Evolutionary conservation across 768 basidiomycete species (phyloP), one percentile per base, ranked within the genome.

Genomic region (Xerocomus spinulosus): DNA sequence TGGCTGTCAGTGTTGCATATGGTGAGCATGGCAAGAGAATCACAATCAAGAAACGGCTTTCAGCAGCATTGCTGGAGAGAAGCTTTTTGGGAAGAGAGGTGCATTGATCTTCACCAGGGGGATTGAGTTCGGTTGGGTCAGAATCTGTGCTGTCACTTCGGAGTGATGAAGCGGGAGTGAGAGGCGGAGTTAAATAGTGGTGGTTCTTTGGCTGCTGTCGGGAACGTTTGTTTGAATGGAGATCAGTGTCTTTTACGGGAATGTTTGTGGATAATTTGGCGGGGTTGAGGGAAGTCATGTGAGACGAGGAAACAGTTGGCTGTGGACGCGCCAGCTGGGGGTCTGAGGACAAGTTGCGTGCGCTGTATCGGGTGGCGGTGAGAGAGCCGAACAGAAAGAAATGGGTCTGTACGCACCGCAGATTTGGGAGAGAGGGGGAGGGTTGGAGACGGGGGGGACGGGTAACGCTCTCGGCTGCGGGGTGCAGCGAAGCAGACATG

Each of bases 341-440:
- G 48, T 55, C 60, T 4, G 57, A 55, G 1, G 62, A 45, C 17
- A 35, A 20, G 25, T 64, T 64, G 38, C 67, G 57, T 9, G 52
- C 52, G 36, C 64, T 64, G 29, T 33, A 38, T 50, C 49, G 44
- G 47, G 59, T 64, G 60, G 36, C 29, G 50, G 49, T 39, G 20
- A 61, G 39, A 44, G 39, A 33, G 4, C 26, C 0, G 18, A 21
- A 42, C 13, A 36, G 1, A 29, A 7, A 39, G 13, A 42, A n/a
- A 36, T 3, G 14, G 17, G 10, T 49, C 9, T 5, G 33, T 29
- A 62, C 73, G 49, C 40, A 83, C 83, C 82, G 79, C 53, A 86
- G 72, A 61, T 85, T 85, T 9, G 85, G 85, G 56, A 85, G 72
- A 12, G 85, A 86, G 9, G 83, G 83, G 5, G 83, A 81, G 44